These are phyloP conservation scores for Aspergillus fischeri DNA, from an alignment of 2,329 filamentous ascomycete genomes.

Conservation along the genomic window DNA sequence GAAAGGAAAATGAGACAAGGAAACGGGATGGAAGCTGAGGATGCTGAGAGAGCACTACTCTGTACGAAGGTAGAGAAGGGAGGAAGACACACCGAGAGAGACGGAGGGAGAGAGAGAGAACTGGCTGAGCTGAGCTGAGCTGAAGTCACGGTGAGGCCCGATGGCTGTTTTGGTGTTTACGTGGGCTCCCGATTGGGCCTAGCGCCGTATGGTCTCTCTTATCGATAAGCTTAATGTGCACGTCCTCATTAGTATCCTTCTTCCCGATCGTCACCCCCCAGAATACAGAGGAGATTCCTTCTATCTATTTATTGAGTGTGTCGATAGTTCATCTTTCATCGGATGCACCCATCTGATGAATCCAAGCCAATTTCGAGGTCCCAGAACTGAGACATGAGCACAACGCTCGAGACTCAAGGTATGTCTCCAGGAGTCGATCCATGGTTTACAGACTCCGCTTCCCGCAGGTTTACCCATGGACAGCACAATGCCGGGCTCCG, in stretches of 20 bases:
- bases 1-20: constrained; percentile 3
- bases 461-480: constrained; percentile 16
- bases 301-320: no score
- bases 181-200: constrained; percentile 31
- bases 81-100: constrained; percentile 5
- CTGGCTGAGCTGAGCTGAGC: constrained; percentile 4
- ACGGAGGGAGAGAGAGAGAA: not conserved
- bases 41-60: constrained; percentile 9
- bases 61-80: constrained; percentile 11
- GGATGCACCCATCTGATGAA: not conserved
- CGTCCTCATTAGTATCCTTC: not conserved
- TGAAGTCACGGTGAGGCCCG: constrained; percentile 32
- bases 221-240: constrained; percentile 42
- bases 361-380: constrained; percentile 27
- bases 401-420: not conserved
- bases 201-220: constrained; percentile 24
- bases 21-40: constrained; percentile 7
- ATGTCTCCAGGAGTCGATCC: constrained; percentile 7
- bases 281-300: not conserved
- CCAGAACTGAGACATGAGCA: constrained; percentile 30
- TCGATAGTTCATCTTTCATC: not conserved
- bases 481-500: constrained; percentile 1
- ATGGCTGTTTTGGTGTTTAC: constrained; percentile 37
- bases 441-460: constrained; percentile 18
- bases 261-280: not conserved